Percentiles rank a stretch among this genome's conserved stretches.
phyloP scores from a whole-genome alignment of 768 basidiomycete genomes.

The Tylopilus subfusipes region DNA sequence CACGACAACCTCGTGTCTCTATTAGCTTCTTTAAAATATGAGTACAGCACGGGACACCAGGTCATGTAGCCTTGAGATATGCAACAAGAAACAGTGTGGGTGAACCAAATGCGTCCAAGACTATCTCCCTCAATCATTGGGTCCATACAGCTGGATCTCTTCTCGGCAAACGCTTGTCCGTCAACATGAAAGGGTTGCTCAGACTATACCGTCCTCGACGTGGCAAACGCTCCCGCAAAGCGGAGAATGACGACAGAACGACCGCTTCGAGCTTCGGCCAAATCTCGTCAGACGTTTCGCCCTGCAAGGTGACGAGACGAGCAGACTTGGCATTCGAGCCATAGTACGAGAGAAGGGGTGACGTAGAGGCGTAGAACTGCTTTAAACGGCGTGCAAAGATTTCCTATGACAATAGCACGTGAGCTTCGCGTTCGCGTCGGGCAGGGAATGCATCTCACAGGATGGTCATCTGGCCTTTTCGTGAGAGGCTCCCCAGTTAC shows the following conservation, averaged over 20 bases:
- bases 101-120: background rate
- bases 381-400: slow-evolving; percentile 71
- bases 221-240: slow-evolving; percentile 49
- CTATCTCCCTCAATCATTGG: slow-evolving; percentile 6
- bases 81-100: slow-evolving; percentile 2
- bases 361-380: slow-evolving; percentile 76
- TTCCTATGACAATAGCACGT: slow-evolving; percentile 46
- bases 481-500: slow-evolving; percentile 82
- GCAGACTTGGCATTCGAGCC: slow-evolving; percentile 38
- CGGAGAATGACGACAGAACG: slow-evolving; percentile 56
- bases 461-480: slow-evolving; percentile 87
- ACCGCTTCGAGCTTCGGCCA: slow-evolving; percentile 77
- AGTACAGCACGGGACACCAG: slow-evolving; percentile 10
- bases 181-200: slow-evolving; percentile 47
- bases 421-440: slow-evolving; percentile 1
- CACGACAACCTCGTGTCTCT: background rate
- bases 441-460: slow-evolving; percentile 48
- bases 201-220: slow-evolving; percentile 49
- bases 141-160: slow-evolving; percentile 16
- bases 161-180: slow-evolving; percentile 14
- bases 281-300: slow-evolving; percentile 82
- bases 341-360: slow-evolving; percentile 78
- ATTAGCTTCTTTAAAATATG: background rate
- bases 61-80: slow-evolving; percentile 2
- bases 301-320: slow-evolving; percentile 56